A percentile compares a stretch with the other conserved stretches of the same genome.
Conservation (phyloP, 2,329 filamentous ascomycete species). For the Arthrobotrys entomopaga region DNA sequence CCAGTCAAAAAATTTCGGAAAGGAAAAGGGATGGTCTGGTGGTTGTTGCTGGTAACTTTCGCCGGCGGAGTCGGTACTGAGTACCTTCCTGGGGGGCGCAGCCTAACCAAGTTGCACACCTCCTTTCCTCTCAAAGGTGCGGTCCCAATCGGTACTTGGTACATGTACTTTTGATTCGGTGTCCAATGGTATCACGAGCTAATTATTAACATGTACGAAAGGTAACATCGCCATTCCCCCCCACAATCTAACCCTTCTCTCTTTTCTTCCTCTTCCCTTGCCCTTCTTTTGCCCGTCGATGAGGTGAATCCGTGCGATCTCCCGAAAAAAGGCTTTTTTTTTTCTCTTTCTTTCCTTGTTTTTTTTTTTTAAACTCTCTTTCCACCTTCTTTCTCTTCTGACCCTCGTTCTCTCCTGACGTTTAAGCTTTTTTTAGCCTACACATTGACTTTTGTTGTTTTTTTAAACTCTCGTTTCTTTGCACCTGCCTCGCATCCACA, state of each 20-base stretch:
- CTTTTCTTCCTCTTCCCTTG: constrained; percentile 25
- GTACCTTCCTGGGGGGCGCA: constrained; percentile 34
- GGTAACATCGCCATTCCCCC: constrained; percentile 47
- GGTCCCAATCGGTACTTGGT: neutral
- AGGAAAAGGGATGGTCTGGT: constrained; percentile 31
- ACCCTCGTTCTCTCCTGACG: constrained; percentile 29
- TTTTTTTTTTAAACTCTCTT: constrained; percentile 3
- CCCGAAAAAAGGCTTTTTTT: constrained; percentile 15
- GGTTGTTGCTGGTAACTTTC: neutral
- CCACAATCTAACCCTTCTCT: neutral
- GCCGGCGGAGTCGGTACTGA: neutral
- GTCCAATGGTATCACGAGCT: constrained; percentile 1
- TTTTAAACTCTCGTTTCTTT: constrained; percentile 46
- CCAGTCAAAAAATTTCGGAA: constrained; percentile 23
- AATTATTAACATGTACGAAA: constrained; percentile 1
- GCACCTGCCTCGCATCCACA: constrained; percentile 26
- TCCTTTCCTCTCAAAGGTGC: constrained; percentile 35
- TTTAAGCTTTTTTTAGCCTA: constrained; percentile 10
- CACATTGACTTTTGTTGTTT: constrained; percentile 10
- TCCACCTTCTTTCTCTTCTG: constrained; percentile 20
- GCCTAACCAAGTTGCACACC: constrained; percentile 28
- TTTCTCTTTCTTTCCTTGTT: constrained; percentile 25
- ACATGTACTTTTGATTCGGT: neutral
- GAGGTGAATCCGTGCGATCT: constrained; percentile 33
- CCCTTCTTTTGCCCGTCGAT: constrained; percentile 41